These are phyloP conservation scores for Hymenoscyphus salicellus DNA, from an alignment of 2,329 filamentous ascomycete species.

Conservation along the genomic window DNA sequence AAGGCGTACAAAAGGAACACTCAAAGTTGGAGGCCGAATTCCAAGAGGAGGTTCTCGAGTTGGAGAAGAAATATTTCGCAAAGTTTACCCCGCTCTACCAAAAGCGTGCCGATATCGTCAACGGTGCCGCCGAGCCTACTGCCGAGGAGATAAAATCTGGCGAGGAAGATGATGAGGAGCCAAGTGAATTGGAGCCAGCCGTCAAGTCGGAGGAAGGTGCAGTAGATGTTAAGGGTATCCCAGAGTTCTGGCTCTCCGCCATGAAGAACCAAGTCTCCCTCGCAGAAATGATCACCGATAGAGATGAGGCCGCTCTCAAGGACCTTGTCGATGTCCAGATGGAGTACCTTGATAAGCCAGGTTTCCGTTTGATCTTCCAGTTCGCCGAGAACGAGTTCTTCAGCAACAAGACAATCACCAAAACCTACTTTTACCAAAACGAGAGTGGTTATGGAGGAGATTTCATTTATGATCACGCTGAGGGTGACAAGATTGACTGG, in stretches of 20 bases:
- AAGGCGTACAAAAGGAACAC: slow-evolving; percentile 98
- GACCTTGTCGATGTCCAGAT: slow-evolving; percentile 89
- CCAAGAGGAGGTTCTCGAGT: slow-evolving; percentile 94
- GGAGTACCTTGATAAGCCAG: slow-evolving; percentile 98
- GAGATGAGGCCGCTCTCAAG: slow-evolving; percentile 91
- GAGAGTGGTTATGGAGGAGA: slow-evolving; percentile 98
- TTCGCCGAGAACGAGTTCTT: slow-evolving; percentile 95
- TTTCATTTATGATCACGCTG: slow-evolving; percentile 99
- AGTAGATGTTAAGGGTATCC: slow-evolving; percentile 69
- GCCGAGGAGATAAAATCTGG: slow-evolving; percentile 84
- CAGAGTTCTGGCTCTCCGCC: slow-evolving; percentile 98
- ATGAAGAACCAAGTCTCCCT: slow-evolving; percentile 99
- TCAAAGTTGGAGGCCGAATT: slow-evolving; percentile 97
- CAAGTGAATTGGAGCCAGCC: slow-evolving; percentile 48
- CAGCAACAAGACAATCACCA: slow-evolving; percentile 93
- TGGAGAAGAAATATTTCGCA: slow-evolving; percentile 99
- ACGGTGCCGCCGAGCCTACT: slow-evolving; percentile 79
- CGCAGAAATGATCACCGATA: slow-evolving; percentile 97
- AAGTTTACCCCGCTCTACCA: slow-evolving; percentile 98
- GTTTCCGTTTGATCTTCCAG: slow-evolving; percentile 97
- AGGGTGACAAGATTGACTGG: slow-evolving; percentile 98
- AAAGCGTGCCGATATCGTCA: slow-evolving; percentile 90
- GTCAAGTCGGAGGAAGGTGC: slow-evolving; percentile 52
- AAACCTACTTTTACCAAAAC: slow-evolving; percentile 99
- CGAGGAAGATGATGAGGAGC: slow-evolving; percentile 68